Evolutionary conservation across 192 early-diverging fungal genomes (phyloP).

Genomic region (Irineochytrium annulatum): DNA sequence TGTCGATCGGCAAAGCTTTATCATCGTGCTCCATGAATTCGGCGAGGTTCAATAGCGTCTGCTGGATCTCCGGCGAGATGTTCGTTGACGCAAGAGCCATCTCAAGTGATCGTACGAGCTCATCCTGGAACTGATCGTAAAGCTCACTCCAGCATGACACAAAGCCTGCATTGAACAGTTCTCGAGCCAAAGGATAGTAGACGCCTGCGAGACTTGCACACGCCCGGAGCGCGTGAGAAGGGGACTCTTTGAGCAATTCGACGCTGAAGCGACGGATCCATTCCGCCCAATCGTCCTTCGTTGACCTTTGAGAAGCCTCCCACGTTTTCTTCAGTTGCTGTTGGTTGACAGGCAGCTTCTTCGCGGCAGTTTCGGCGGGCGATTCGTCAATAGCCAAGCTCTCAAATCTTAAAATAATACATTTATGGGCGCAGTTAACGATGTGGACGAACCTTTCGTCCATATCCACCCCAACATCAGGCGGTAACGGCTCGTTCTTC

Average conservation of each 20-base stretch:
- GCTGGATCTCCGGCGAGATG: slow-evolving; percentile 89
- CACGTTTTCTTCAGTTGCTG: slow-evolving; percentile 78
- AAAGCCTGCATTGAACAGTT: slow-evolving; percentile 96
- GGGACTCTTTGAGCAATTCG: slow-evolving; percentile 94
- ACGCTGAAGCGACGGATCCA: slow-evolving; percentile 90
- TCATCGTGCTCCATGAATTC: slow-evolving; percentile 99
- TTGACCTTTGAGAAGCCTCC: slow-evolving; percentile 81
- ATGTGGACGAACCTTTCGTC: slow-evolving; percentile 24
- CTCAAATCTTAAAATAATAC: slow-evolving; percentile 22
- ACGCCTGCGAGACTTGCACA: slow-evolving; percentile 78
- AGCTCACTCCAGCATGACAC: slow-evolving; percentile 95
- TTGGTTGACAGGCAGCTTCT: slow-evolving; percentile 83
- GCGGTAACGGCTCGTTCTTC: slow-evolving; percentile 72
- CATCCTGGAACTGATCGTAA: slow-evolving; percentile 85
- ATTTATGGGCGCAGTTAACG: slow-evolving; percentile 2
- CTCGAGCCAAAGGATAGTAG: slow-evolving; percentile 73
- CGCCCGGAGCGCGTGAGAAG: slow-evolving; percentile 88
- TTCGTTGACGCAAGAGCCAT: slow-evolving; percentile 74
- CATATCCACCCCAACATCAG: slow-evolving; percentile 56
- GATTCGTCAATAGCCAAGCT: slow-evolving; percentile 26
- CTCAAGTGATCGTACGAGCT: slow-evolving; percentile 75
- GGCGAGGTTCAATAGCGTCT: slow-evolving; percentile 86
- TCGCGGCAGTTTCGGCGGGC: slow-evolving; percentile 39
- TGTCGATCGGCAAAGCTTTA: slow-evolving; percentile 89
- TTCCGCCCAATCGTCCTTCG: slow-evolving; percentile 90